Percentiles rank a stretch among this genome's conserved stretches.
Evolutionary conservation across 1,284 basidiomycete species (phyloP).

Genomic region (Kwoniella shivajii): DNA sequence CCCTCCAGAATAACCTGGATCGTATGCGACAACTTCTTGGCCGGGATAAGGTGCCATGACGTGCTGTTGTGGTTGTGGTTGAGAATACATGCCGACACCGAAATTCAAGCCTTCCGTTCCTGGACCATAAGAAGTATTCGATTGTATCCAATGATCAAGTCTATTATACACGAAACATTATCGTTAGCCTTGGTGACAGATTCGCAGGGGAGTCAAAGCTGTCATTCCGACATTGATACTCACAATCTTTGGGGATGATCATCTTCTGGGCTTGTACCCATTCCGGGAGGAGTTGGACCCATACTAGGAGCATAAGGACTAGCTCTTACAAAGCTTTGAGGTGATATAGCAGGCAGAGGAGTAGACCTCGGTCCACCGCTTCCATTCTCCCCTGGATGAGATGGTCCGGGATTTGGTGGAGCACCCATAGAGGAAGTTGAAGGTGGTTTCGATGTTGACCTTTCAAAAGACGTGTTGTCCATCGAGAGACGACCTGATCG

Average conservation of each 20-base stretch:
- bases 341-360: slow-evolving; percentile 12
- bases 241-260: slow-evolving; percentile 39
- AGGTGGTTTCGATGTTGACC: slow-evolving; percentile 8
- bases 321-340: slow-evolving; percentile 7
- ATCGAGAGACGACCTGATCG: slow-evolving; percentile 19
- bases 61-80: background rate
- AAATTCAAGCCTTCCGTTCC: slow-evolving; percentile 19
- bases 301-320: slow-evolving; percentile 12
- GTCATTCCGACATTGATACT: slow-evolving; percentile 9
- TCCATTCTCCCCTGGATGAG: slow-evolving; percentile 7
- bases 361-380: slow-evolving; percentile 1
- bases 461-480: slow-evolving; percentile 40
- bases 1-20: background rate
- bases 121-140: slow-evolving; percentile 33
- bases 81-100: slow-evolving; percentile 3
- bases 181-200: background rate
- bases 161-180: slow-evolving; percentile 4
- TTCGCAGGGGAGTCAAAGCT: background rate
- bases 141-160: slow-evolving; percentile 39
- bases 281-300: slow-evolving; percentile 13
- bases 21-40: background rate
- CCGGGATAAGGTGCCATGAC: background rate
- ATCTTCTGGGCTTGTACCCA: slow-evolving; percentile 29
- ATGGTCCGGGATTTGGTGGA: slow-evolving; percentile 6
- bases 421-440: slow-evolving; percentile 11